A percentile compares a stretch with the other conserved stretches of the same genome.
phyloP scores from a whole-genome alignment of 2,329 filamentous ascomycete genomes.

The Fusarium sp. region DNA sequence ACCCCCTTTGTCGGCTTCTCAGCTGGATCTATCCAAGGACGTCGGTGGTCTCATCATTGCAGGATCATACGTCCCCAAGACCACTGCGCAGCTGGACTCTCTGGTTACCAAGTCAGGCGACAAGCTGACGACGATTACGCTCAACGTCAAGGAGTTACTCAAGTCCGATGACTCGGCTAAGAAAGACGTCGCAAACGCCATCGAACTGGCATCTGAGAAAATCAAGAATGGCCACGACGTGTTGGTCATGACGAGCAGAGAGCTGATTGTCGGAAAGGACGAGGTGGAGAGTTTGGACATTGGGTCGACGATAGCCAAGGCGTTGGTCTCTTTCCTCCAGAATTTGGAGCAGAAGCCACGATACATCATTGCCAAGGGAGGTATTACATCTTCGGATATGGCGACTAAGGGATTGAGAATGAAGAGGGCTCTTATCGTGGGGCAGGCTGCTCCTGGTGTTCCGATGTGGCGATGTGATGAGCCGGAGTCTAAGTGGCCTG shows the following conservation, averaged over 20 bases:
- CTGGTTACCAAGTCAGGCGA: conserved; percentile 54
- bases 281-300: conserved; percentile 66
- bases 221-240: conserved; percentile 63
- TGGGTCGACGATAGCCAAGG: conserved; percentile 62
- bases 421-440: conserved; percentile 64
- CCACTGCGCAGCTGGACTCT: conserved; percentile 64
- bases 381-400: conserved; percentile 69
- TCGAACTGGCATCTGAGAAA: conserved; percentile 52
- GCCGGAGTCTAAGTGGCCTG: conserved; percentile 58
- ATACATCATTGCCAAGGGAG: conserved; percentile 70
- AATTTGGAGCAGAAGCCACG: conserved; percentile 61
- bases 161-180: conserved; percentile 50
- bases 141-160: conserved; percentile 63
- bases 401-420: conserved; percentile 68
- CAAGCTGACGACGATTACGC: conserved; percentile 58
- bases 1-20: conserved; percentile 59
- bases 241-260: conserved; percentile 69
- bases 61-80: conserved; percentile 70
- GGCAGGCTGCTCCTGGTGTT: conserved; percentile 68
- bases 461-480: conserved; percentile 71
- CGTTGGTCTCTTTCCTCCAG: conserved; percentile 63
- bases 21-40: conserved; percentile 54
- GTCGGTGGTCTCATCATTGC: conserved; percentile 66
- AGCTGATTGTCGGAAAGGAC: conserved; percentile 60
- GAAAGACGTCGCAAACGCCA: conserved; percentile 48